Evolutionary conservation across 1,139 yeast species (phyloP), one percentile per base, ranked within the genome.

Genomic region (Kodamaea arcana): DNA sequence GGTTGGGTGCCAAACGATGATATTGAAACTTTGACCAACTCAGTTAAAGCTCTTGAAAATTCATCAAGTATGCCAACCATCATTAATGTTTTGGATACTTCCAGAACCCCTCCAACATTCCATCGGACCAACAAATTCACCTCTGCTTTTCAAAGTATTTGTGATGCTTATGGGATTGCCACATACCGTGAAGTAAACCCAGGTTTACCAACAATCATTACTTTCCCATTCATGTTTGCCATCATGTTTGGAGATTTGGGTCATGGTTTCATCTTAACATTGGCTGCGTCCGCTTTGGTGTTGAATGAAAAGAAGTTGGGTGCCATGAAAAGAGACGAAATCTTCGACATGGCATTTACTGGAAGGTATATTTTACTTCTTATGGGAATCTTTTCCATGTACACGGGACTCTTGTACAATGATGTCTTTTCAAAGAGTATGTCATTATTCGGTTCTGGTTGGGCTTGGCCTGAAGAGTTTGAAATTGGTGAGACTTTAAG

Each of bases 181-280:
- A 70, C 82, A 13, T 83, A 83, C 53, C 73, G 83, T 44, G 94
- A 83, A 58, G 83, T 83, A 18, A 83, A 83, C 53, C 86, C 94
- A 2, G 94, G 90, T 42, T 67, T 83, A 44, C 83, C 94, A 20
- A 83, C 94, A 2, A 72, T 81, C 36, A 78, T 83, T 17, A 83
- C 94, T 2, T 83, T 83, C 66, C 94, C 94, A 25, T 83, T 83
- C 52, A 80, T 83, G 87, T 83, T 83, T 62, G 90, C 94, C 24
- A 78, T 83, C 47, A 83, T 83, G 94, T 83, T 83, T 65, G 94
- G 94, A 69, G 94, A 83, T 62, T 59, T 82, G 42, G 94, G 94
- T 17, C 94, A 83, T 56, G 94, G 94, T 3, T 69, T 83, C 43
- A 69, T 83, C 39, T 62, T 83, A 50, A 60, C 76, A 31, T 59